Conservation (phyloP, 2,329 filamentous ascomycete genomes). For the Penicillium sp. region DNA sequence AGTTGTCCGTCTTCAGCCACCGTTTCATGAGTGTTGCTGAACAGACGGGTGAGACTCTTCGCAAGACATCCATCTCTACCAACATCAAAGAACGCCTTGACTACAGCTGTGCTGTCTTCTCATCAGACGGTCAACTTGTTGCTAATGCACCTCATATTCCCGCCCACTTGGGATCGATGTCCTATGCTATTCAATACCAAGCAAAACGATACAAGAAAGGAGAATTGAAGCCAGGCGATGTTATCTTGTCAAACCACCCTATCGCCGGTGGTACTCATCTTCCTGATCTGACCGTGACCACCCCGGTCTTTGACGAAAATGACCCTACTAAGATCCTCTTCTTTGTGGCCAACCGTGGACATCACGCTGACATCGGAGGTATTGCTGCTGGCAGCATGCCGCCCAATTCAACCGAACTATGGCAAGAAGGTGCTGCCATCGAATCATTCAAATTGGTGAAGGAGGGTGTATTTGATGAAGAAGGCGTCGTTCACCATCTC, state of each 20-base stretch:
- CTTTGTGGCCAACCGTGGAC: constrained; percentile 74
- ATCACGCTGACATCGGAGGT: constrained; percentile 81
- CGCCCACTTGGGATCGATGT: constrained; percentile 79
- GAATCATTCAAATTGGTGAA: constrained; percentile 62
- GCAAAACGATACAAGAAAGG: constrained; percentile 71
- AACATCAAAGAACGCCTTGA: constrained; percentile 86
- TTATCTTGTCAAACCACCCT: constrained; percentile 79
- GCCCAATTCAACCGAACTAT: constrained; percentile 47
- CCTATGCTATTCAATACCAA: constrained; percentile 75
- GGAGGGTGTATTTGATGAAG: constrained; percentile 73
- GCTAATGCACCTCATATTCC: constrained; percentile 69
- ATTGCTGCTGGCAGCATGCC: constrained; percentile 82
- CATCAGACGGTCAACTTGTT: constrained; percentile 69
- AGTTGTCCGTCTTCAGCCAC: constrained; percentile 54
- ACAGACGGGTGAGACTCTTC: constrained; percentile 56
- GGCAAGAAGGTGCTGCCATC: constrained; percentile 47
- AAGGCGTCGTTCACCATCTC: constrained; percentile 67
- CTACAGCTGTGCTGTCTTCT: constrained; percentile 79
- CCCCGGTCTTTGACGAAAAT: constrained; percentile 65
- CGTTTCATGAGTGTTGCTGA: constrained; percentile 59
- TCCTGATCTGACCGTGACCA: constrained; percentile 78
- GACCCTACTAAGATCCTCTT: constrained; percentile 69
- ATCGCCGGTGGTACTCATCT: constrained; percentile 81
- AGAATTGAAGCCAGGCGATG: constrained; percentile 72
- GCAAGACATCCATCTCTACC: constrained; percentile 53